Base-by-base conservation (phyloP, 2,329 filamentous ascomycete species). In the Monilinia fructicola region DNA sequence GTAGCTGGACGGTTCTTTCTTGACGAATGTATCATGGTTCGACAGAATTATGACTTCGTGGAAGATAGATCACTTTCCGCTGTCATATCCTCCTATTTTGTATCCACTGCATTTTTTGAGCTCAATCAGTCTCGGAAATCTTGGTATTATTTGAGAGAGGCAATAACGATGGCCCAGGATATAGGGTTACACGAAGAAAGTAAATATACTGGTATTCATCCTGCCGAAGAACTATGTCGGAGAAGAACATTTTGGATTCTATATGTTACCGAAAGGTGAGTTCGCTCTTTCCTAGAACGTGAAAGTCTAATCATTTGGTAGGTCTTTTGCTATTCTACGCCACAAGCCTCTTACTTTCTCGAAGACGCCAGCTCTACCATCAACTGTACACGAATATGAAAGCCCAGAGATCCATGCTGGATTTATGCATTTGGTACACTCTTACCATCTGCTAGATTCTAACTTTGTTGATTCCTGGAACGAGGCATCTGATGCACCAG, bases 401-500 rank as follows among this genome's bases (percentile, higher is more conserved):
- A 77, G 80, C 0, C 78, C 79, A 0, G 81, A 82, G 31, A 82
- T 86, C 65, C 79, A 85, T 40, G 78, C 82, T 14, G 87, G 87
- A 1, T 87, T 89, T 69, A 78, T 85, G 44, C 83, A 86, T 69
- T 79, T 89, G 14, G 83, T 88, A 54, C 81, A 84, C 61, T 82
- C 87, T 18, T 89, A 87, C 75, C 82, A 83, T 44, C 85, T 85
- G 1, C 84, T 89, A 48, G 85, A 89, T 72, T 84, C 88, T 69
- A 84, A 81, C 0, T 89, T 89, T 71, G 81, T 89, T 18, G 81
- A 83, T 14, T 79, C 87, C 0, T 89, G 87, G 87, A 89, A 89
- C 74, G 85, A 87, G 69, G 80, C 83, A 4, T 78, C 78, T 26
- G 76, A 78, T 54, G 78, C 79, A 56, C 78, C 83, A 7, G 73